Evolutionary conservation across 805 yeast genomes (phyloP).

Genomic region (Spathaspora gorwiae): DNA sequence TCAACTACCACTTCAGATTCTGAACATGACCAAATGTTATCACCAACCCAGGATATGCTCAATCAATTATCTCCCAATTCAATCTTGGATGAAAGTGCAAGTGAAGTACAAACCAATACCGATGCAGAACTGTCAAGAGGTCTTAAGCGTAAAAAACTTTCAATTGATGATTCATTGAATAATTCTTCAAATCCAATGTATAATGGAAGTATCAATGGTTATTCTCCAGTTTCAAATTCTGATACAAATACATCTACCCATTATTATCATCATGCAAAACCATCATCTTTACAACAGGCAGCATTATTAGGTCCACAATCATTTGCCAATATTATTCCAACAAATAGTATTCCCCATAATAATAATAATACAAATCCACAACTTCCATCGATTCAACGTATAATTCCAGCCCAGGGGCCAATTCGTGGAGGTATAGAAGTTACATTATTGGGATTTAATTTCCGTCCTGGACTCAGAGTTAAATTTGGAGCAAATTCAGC

Average conservation of each 20-base stretch:
- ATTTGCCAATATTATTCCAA: background rate
- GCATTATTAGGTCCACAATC: conserved; percentile 1
- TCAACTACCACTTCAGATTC: conserved; percentile 7
- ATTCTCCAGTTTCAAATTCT: conserved; percentile 44
- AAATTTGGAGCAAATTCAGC: conserved; percentile 82
- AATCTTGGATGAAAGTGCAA: conserved; percentile 50
- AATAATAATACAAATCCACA: conserved; percentile 3
- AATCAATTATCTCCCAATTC: conserved; percentile 60
- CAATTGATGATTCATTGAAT: conserved; percentile 41
- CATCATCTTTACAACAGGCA: conserved; percentile 2
- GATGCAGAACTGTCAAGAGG: conserved; percentile 34
- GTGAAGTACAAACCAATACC: conserved; percentile 45
- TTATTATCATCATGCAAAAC: conserved; percentile 6
- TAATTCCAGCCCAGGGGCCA: conserved; percentile 95
- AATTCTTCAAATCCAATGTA: conserved; percentile 33
- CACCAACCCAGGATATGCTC: conserved; percentile 7
- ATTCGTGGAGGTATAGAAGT: conserved; percentile 95
- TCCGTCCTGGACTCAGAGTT: conserved; percentile 76
- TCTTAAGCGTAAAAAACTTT: conserved; percentile 45
- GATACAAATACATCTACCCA: conserved; percentile 34
- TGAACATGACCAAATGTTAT: conserved; percentile 2
- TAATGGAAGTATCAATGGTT: conserved; percentile 35
- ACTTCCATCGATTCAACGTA: conserved; percentile 68
- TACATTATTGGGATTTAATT: conserved; percentile 82
- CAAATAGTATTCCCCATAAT: background rate